Evolutionary conservation across 805 yeast genomes (phyloP), one percentile per base, ranked within the genome.

Genomic region (Wickerhamiella slavikovae): DNA sequence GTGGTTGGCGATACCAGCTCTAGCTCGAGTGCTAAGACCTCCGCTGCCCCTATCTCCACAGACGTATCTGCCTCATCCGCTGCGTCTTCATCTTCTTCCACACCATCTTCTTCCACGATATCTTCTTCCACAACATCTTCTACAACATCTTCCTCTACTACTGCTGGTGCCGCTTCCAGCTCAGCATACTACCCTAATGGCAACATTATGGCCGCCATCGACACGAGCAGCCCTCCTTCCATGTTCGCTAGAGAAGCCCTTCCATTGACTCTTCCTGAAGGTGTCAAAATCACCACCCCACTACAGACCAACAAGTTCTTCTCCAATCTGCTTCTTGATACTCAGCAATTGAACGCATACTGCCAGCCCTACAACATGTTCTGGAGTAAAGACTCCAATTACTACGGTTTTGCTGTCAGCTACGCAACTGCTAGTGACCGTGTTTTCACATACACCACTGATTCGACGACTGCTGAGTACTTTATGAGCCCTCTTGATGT

Each of bases 231-330:
- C 15, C 72, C 72, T 4, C 56, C 58, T 5, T 32, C 55, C 1
- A 55, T 63, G 29, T 69, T 69, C 50, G 36, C 57, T 3, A 54
- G 63, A 30, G 57, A 57, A 23, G 55, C 47, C 3, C 55, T 65
- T 28, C 63, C 63, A 9, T 46, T 67, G 32, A 38, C 43, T 0
- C 44, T 68, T 23, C 68, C 73, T 13, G 39, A 38, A 3, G 66
- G 66, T 21, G 69, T 64, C 22, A 49, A 54, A 23, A 57, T 58
- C 35, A 44, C 50, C 29, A 62, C 50, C 20, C 56, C 71, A 2
- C 58, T 64, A 35, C 69, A 71, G 43, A 79, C 92, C 15, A 77
- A 78, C 57, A 77, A 75, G 51, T 78, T 77, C 49, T 75, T 65
- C 51, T 64, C 68, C 22, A 77, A 78, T 47, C 44, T 75, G 42